Base-by-base conservation (phyloP, 305 asterid species). In the Caryopteris hybrid region DNA sequence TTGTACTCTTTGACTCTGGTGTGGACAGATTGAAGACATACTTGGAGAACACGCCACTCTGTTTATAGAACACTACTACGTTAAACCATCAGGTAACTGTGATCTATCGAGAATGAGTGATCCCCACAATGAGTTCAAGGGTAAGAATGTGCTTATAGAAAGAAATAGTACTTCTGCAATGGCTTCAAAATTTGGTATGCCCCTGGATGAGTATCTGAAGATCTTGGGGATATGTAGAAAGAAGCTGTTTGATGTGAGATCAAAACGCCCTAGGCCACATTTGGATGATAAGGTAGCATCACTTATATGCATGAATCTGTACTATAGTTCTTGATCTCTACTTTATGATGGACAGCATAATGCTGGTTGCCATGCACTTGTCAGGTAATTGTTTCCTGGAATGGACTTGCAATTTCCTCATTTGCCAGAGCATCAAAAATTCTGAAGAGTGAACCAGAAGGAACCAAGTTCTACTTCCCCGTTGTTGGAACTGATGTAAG, bases 311-410 rank as follows among this genome's bases (percentile, higher is more conserved):
- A 6, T 18, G 23, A 1, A 12, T 68, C 18, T 6, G 13, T 31
- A 56, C 18, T 13, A 27, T 52, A 64, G 23, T 21, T 59, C 29
- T 54, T 13, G 31, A n/a, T 10, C 25, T 51, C 22, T 23, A n/a
- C 13, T 25, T 22, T 34, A 43, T 62, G 50, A 18, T 16, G 33
- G 43, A 16, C 27, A 42, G 23, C 21, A 17, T 27, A 17, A 31
- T 48, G 8, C 20, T 43, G 42, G 42, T 58, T 45, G 11, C 17
- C 17, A 50, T 68, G 21, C 67, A 43, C 25, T 52, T 74, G 22
- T 46, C 70, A 93, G 99, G 99, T 93, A 29, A 93, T 93, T 66
- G 97, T 93, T 18, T 87, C 99, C 4, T 93, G 99, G 99, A 93
- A 93, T 68, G 99, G 99, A 68, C 96, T 93, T 47, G 86, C 75